Evolutionary conservation across 805 yeast species (phyloP), one percentile per base, ranked within the genome.

Genomic region (Metschnikowia cerradonensis): DNA sequence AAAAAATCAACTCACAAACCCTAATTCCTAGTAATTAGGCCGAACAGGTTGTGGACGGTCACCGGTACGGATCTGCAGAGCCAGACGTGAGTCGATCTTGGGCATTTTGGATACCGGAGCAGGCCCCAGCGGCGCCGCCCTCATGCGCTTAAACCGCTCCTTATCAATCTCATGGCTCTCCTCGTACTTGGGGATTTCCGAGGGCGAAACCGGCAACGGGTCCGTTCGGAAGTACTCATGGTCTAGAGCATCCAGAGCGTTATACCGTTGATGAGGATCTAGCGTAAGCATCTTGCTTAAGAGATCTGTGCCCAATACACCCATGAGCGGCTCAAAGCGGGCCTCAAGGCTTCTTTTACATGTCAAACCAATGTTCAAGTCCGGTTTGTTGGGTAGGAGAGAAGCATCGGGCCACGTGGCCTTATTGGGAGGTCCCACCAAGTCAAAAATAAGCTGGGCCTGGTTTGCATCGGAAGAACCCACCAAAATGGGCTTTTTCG

Each of bases 111-210:
- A 44, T 26, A 22, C 41, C n/a, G 8, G 41, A 3, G 15, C 19
- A 8, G 31, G 31, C 3, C 37, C 44, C 32, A 11, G 37, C 15
- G 45, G 37, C 37, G 6, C 52, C 8, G 35, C 14, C 19, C 60
- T 48, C 78, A 63, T 72, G 72, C 65, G 76, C 76, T 68, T 78
- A 75, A 70, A 73, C 55, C 81, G 73, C 54, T 81, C 81, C 44
- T 81, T 81, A 67, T 90, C 97, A 23, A 90, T 79, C 66, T 92
- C 98, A 65, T 94, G 97, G 54, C 96, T 82, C 55, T 91, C 96
- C 57, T 86, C 91, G 57, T 86, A 86, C 30, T 77, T 77, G 3
- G 90, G 86, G 22, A 90, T 68, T 17, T 78, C 79, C 6, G 61
- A 61, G 0, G 83, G 80, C 13, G 57, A 46, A 36, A 82, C 73